A percentile compares a stretch with the other conserved stretches of the same genome.
phyloP scores from a whole-genome alignment of 208 protist species.

The Giardia muris region DNA sequence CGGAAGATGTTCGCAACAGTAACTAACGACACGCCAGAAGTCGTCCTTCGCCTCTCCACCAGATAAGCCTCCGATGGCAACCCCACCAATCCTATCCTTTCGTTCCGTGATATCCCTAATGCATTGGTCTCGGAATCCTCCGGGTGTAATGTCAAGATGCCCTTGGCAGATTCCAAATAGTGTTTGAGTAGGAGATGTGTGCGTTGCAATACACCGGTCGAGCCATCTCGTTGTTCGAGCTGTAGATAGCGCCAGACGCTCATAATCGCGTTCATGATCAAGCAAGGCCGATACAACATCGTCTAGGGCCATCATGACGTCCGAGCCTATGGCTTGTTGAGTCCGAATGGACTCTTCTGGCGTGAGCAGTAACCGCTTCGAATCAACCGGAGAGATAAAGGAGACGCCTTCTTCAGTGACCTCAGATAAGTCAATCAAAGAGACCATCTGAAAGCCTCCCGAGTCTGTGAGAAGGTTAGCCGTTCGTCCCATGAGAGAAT shows the following conservation, averaged over 20 bases:
- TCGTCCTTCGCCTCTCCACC: constrained; percentile 89
- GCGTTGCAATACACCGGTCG: constrained; percentile 79
- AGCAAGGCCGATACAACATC: constrained; percentile 69
- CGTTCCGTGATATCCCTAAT: constrained; percentile 69
- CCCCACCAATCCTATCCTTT: constrained; percentile 64
- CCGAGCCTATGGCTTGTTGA: constrained; percentile 88
- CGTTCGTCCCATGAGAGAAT: constrained; percentile 40
- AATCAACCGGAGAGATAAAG: constrained; percentile 88
- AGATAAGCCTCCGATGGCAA: constrained; percentile 89
- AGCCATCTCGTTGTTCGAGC: constrained; percentile 82
- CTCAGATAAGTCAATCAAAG: constrained; percentile 42
- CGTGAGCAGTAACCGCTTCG: constrained; percentile 69
- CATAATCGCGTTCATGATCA: constrained; percentile 38
- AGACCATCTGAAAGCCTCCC: constrained; percentile 52
- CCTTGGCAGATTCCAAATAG: constrained; percentile 95
- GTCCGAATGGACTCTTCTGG: constrained; percentile 88
- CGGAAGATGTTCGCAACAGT: constrained; percentile 63
- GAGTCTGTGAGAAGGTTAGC: constrained; percentile 45
- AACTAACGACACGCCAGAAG: constrained; percentile 66
- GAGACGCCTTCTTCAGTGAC: constrained; percentile 71
- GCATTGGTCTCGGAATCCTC: constrained; percentile 63
- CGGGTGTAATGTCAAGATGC: constrained; percentile 52
- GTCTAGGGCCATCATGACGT: constrained; percentile 98
- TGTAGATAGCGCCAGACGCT: constrained; percentile 77
- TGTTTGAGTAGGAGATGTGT: constrained; percentile 67